Base-by-base conservation (phyloP, 2,329 filamentous ascomycete species). In the Aureobasidium zeae region DNA sequence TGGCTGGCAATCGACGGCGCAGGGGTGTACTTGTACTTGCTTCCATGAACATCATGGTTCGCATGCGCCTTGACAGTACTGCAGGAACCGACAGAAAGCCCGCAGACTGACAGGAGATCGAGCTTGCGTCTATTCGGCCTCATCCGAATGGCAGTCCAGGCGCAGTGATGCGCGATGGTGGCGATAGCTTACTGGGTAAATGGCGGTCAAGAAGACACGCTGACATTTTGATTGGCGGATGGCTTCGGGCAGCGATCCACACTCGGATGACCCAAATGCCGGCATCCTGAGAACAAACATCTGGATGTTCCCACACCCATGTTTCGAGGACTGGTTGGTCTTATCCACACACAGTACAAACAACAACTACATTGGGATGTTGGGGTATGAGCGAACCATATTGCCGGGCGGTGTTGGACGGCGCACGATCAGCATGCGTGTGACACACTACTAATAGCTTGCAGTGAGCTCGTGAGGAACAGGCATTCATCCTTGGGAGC, bases 51-150 rank as follows among this genome's bases (percentile, higher is more conserved):
- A 24, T 7, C 6, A 44, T 28, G 29, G 39, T 44, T 44, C 17
- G 31, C 39, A 44, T 44, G 39, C 28, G 30, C 24, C 22, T 24
- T 44, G 31, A 29, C 38, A 44, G 39, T 44, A 16, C 39, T 43
- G 39, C 39, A 43, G 39, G 39, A 43, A 43, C 39, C 29, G n/a
- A 33, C 22, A 28, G 29, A 12, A 12, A 26, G 30, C 30, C 13
- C 30, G 15, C 30, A 15, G 16, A 13, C 17, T 34, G 39, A 43
- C 39, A 34, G 22, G 39, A 33, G 29, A 26, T 26, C 9, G 22
- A 28, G 21, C 21, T 2, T 33, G 28, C 39, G 39, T 30, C 39
- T 26, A 43, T 21, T 21, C 29, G 30, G 39, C 29, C 41, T 36
- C 47, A 44, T 41, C 37, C 20, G 28, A 17, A 24, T 19, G 20